phyloP scores from a whole-genome alignment of 2,329 filamentous ascomycete genomes.

The Seiridium unicorne region DNA sequence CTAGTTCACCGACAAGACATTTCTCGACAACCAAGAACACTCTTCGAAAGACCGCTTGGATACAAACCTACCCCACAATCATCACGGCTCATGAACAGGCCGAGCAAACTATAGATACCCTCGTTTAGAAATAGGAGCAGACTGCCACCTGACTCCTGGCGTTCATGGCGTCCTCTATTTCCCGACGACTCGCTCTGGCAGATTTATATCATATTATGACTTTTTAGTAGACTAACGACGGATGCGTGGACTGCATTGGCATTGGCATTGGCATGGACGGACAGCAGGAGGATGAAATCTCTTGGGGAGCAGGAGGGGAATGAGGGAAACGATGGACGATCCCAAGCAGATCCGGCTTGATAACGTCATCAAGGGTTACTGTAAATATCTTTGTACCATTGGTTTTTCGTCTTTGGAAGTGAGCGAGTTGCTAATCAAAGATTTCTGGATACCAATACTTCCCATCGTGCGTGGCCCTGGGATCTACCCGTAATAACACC shows the following conservation, averaged over 20 bases:
- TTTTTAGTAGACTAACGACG: not conserved
- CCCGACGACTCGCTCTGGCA: not conserved
- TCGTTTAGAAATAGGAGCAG: slow-evolving; percentile 4
- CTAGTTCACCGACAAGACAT: not conserved
- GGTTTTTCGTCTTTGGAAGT: too few species aligned
- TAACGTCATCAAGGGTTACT: too few species aligned
- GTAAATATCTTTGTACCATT: too few species aligned
- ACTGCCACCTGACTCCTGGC: slow-evolving; percentile 3
- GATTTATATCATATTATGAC: not conserved
- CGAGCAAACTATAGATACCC: slow-evolving; percentile 2
- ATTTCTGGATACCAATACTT: too few species aligned
- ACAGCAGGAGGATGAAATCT: not conserved
- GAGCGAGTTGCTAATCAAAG: too few species aligned
- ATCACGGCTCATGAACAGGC: not conserved
- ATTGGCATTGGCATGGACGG: not conserved
- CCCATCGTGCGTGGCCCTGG: too few species aligned
- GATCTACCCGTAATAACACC: too few species aligned
- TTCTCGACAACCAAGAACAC: not conserved
- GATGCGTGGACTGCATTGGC: not conserved
- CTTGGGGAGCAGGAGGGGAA: too few species aligned
- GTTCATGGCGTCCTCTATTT: slow-evolving; percentile 6
- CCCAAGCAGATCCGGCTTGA: too few species aligned
- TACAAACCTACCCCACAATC: not conserved
- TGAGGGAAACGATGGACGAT: too few species aligned
- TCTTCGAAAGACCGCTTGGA: not conserved